Evolutionary conservation across 2,329 filamentous ascomycete genomes (phyloP).

Genomic region (Penicillium hesseltinei): DNA sequence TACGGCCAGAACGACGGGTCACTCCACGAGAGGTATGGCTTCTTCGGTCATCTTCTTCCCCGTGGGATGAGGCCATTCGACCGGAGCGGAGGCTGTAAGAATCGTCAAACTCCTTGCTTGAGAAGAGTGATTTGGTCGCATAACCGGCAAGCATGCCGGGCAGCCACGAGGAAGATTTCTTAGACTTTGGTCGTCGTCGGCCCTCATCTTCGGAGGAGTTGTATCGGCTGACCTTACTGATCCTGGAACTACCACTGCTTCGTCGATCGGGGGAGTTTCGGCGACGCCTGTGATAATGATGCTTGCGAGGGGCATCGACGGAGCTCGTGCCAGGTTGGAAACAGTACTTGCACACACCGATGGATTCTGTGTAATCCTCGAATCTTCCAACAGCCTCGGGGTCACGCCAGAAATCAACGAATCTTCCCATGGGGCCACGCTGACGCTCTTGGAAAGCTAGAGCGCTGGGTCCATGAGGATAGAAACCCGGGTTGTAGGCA

Average conservation of each 20-base stretch:
- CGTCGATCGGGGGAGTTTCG: slow-evolving; percentile 47
- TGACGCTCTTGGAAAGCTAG: slow-evolving; percentile 54
- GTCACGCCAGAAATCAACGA: slow-evolving; percentile 62
- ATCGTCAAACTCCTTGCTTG: slow-evolving; percentile 57
- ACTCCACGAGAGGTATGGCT: slow-evolving; percentile 48
- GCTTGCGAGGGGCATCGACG: slow-evolving; percentile 59
- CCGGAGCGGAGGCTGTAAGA: slow-evolving; percentile 60
- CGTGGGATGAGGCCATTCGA: slow-evolving; percentile 33
- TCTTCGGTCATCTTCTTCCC: slow-evolving; percentile 34
- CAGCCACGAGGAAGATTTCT: slow-evolving; percentile 49
- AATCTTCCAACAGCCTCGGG: slow-evolving; percentile 64
- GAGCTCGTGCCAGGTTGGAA: slow-evolving; percentile 60
- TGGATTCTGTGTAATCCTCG: slow-evolving; percentile 67
- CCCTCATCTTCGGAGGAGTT: slow-evolving; percentile 52
- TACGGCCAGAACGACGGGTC: slow-evolving; percentile 29
- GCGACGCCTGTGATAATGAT: slow-evolving; percentile 52
- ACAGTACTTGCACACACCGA: slow-evolving; percentile 64
- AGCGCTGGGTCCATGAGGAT: slow-evolving; percentile 33
- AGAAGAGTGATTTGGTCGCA: slow-evolving; percentile 55
- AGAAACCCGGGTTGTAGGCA: slow-evolving; percentile 32
- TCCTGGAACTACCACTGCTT: slow-evolving; percentile 41
- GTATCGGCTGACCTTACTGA: slow-evolving; percentile 62
- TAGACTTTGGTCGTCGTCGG: slow-evolving; percentile 46
- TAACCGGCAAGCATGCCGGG: slow-evolving; percentile 56
- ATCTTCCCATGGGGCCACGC: slow-evolving; percentile 54